Evolutionary conservation across 257 asterid species (phyloP).

Genomic region (Leonotis leonurus): DNA sequence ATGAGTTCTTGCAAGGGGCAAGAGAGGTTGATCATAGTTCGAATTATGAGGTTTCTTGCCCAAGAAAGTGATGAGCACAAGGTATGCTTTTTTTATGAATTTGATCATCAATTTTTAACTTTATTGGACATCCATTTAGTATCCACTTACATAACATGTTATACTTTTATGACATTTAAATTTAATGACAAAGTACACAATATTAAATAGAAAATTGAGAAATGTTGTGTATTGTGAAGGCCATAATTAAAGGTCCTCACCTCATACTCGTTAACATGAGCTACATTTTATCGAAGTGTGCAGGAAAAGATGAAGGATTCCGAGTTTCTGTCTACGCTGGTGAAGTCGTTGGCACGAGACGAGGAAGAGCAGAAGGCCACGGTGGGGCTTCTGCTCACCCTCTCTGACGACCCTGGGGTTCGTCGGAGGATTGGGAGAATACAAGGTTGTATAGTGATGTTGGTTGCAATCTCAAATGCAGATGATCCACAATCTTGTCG

Average conservation of each 20-base stretch:
- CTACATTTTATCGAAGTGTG: constrained; percentile 34
- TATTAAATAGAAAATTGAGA: too few relatives aligned
- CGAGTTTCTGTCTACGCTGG: constrained; percentile 43
- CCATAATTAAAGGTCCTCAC: too few relatives aligned
- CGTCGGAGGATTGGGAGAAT: constrained; percentile 58
- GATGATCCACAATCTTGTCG: constrained; percentile 50
- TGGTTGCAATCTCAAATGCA: constrained; percentile 59
- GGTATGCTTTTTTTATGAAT: constrained; percentile 34
- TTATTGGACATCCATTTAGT: too few relatives aligned
- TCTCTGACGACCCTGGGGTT: constrained; percentile 39
- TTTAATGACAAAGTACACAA: too few relatives aligned
- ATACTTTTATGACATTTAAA: too few relatives aligned
- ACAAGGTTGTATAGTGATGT: constrained; percentile 69
- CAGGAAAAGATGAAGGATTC: constrained; percentile 74
- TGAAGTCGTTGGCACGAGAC: constrained; percentile 58
- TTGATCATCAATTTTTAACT: too few relatives aligned
- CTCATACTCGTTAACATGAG: constrained; percentile 3
- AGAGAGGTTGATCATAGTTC: constrained; percentile 46
- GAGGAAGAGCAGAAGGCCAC: constrained; percentile 70
- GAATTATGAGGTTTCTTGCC: constrained; percentile 36
- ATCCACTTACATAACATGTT: too few relatives aligned
- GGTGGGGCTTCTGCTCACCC: constrained; percentile 51
- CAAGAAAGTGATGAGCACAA: constrained; percentile 35
- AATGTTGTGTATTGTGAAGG: too few relatives aligned
- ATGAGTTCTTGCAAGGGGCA: constrained; percentile 36